Evolutionary conservation across 2,329 filamentous ascomycete genomes (phyloP), one percentile per base, ranked within the genome.

Genomic region (Exophiala sp.): DNA sequence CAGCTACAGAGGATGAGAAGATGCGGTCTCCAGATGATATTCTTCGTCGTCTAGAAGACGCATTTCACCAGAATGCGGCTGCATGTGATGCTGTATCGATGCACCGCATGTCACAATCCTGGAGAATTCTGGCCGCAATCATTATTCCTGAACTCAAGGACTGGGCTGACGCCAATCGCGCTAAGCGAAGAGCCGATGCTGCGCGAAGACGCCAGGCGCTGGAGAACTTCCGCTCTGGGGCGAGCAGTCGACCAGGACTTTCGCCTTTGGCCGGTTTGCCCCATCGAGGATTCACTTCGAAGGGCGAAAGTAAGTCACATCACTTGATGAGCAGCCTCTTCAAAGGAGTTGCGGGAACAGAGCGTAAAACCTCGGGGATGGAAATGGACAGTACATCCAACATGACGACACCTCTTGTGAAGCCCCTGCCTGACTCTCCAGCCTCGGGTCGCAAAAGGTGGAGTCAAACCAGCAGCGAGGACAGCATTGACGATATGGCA

Each of bases 61-160:
- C 73, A 5, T 76, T 83, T 46, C 72, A 78, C 49, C 72, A 76
- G 33, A 85, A 84, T 66, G 78, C 78, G 4, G 69, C 74, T 42
- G 73, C 78, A 59, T 80, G 80, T 21, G 73, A 81, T 57, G 69
- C 72, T 52, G 73, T 75, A 33, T 74, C 75, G 36, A 68, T 77
- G 57, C 71, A 77, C 59, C 73, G 77, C 50, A 68, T 81, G 42
- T 78, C 82, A 32, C 78, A 84, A 58, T 80, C 80, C 16, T 86
- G 82, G 82, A 76, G 75, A 50, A 75, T 85, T 18, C 66, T 83
- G 33, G 78, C 76, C 50, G 72, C 74, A 51, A 73, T 76, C 21
- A 71, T 82, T 49, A 64, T 75, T 2, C 72, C 76, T 53, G 78
- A 81, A 54, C 70, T 82, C 24, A 69, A 69, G 52, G 55, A 63